phyloP scores from a whole-genome alignment of 2,329 filamentous ascomycete species.

The Talaromyces sp. region DNA sequence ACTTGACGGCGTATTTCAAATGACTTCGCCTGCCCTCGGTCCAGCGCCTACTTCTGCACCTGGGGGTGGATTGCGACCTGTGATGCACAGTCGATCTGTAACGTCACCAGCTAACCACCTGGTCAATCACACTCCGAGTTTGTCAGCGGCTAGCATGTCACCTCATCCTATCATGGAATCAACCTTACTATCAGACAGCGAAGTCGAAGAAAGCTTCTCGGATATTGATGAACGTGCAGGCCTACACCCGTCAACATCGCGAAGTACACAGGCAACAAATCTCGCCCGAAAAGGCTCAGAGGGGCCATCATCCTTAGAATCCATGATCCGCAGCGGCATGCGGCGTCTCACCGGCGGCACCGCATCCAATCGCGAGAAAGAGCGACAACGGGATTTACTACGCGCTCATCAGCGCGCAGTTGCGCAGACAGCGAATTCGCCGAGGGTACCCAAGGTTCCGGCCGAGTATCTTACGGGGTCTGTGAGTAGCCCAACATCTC shows the following conservation, averaged over 20 bases:
- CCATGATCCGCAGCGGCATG: slow-evolving; percentile 49
- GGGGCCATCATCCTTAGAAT: slow-evolving; percentile 45
- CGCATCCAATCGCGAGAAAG: slow-evolving; percentile 42
- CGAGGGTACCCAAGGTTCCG: slow-evolving; percentile 50
- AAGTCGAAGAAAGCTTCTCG: slow-evolving; percentile 73
- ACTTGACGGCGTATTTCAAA: slow-evolving; percentile 42
- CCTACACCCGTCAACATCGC: slow-evolving; percentile 27
- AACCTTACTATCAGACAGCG: slow-evolving; percentile 73
- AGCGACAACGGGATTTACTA: slow-evolving; percentile 46
- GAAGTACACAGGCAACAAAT: slow-evolving; percentile 27
- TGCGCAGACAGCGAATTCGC: slow-evolving; percentile 40
- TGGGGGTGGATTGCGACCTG: slow-evolving; percentile 54
- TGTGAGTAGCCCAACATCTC: slow-evolving; percentile 38
- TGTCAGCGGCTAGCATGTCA: slow-evolving; percentile 13
- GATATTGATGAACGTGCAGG: slow-evolving; percentile 71
- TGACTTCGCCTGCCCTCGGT: slow-evolving; percentile 50
- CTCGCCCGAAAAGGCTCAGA: slow-evolving; percentile 37
- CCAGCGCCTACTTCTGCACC: slow-evolving; percentile 35
- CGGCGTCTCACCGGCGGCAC: slow-evolving; percentile 48
- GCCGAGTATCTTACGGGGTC: slow-evolving; percentile 46
- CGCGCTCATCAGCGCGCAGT: slow-evolving; percentile 45
- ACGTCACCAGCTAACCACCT: slow-evolving; percentile 70
- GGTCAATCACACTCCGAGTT: slow-evolving; percentile 25
- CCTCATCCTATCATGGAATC: slow-evolving; percentile 43
- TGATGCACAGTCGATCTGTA: slow-evolving; percentile 75